These are phyloP conservation scores for Coffea canephora DNA, from an alignment of 257 asterid genomes.

Conservation along the genomic window DNA sequence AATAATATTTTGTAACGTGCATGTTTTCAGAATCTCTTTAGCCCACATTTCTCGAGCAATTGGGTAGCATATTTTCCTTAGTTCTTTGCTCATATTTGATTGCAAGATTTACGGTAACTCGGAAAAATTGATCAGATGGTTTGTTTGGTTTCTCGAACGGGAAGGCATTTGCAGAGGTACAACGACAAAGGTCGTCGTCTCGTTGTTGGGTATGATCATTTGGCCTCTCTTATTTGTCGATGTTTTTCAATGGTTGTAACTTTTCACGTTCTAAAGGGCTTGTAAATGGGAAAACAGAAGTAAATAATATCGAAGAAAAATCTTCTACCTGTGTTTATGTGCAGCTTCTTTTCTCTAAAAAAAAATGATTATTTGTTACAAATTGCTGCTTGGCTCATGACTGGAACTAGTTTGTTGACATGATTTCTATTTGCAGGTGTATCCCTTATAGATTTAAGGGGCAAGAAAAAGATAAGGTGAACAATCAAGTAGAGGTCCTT, in stretches of 20 bases:
- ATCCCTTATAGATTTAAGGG: slow-evolving; percentile 64
- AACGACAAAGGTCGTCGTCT: slow-evolving; percentile 53
- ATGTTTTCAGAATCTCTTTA: neutral
- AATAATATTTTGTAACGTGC: neutral
- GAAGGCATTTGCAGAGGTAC: slow-evolving; percentile 72
- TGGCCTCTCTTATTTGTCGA: neutral
- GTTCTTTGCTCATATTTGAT: neutral
- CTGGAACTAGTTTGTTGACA: neutral
- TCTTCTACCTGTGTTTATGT: too few relatives aligned
- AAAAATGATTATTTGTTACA: neutral
- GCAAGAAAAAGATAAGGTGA: slow-evolving; percentile 19
- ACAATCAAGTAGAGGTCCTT: slow-evolving; percentile 61
- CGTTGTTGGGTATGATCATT: slow-evolving; percentile 51
- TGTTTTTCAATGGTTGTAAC: neutral
- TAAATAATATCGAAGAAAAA: neutral
- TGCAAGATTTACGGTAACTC: neutral
- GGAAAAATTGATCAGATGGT: slow-evolving; percentile 28
- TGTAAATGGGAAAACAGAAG: neutral
- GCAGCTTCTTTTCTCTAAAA: too few relatives aligned
- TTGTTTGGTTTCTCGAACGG: slow-evolving; percentile 53
- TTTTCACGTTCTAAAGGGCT: neutral
- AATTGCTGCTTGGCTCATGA: too few relatives aligned
- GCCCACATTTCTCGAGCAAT: neutral
- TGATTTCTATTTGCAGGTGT: slow-evolving; percentile 40
- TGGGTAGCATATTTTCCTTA: neutral